Evolutionary conservation across 768 basidiomycete species (phyloP).

Genomic region (Amylocystis lapponica): DNA sequence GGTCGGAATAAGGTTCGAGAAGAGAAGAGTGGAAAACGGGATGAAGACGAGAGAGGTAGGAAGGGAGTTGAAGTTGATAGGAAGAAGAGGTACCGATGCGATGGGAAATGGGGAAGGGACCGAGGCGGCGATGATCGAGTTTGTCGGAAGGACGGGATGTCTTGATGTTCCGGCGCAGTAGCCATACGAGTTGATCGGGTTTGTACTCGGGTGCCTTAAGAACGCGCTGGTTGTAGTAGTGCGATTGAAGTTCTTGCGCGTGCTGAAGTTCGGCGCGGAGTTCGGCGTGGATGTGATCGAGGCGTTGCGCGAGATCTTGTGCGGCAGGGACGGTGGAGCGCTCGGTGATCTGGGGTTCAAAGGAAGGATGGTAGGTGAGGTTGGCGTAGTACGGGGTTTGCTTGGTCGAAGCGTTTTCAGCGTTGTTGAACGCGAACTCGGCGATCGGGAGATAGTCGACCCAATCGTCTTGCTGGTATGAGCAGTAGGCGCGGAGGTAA

Average conservation of each 20-base stretch:
- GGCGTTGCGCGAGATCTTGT: conserved; percentile 21
- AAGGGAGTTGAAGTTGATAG: conserved; percentile 26
- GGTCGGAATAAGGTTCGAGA: conserved; percentile 19
- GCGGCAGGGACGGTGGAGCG: conserved; percentile 26
- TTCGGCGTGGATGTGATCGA: conserved; percentile 29
- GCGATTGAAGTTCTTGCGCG: conserved; percentile 25
- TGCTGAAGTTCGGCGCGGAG: conserved; percentile 26
- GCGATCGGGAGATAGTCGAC: conserved; percentile 31
- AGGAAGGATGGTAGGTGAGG: conserved; percentile 13
- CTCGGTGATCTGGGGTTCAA: conserved; percentile 25
- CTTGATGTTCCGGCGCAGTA: conserved; percentile 31
- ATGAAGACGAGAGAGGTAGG: conserved; percentile 28
- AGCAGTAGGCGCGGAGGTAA: no score
- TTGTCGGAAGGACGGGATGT: conserved; percentile 36
- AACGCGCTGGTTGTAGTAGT: conserved; percentile 24
- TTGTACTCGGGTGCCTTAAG: conserved; percentile 22
- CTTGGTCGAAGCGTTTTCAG: conserved; percentile 24
- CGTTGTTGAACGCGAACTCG: conserved; percentile 37
- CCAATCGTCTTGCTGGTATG: conserved; percentile 39
- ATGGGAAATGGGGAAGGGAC: not conserved
- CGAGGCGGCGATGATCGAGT: conserved; percentile 16
- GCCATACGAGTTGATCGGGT: conserved; percentile 31
- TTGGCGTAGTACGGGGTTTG: conserved; percentile 6
- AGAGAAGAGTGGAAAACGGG: conserved; percentile 36
- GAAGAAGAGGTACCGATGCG: conserved; percentile 20